Evolutionary conservation across 2,329 filamentous ascomycete species (phyloP).

Genomic region (Fusarium proliferatum): DNA sequence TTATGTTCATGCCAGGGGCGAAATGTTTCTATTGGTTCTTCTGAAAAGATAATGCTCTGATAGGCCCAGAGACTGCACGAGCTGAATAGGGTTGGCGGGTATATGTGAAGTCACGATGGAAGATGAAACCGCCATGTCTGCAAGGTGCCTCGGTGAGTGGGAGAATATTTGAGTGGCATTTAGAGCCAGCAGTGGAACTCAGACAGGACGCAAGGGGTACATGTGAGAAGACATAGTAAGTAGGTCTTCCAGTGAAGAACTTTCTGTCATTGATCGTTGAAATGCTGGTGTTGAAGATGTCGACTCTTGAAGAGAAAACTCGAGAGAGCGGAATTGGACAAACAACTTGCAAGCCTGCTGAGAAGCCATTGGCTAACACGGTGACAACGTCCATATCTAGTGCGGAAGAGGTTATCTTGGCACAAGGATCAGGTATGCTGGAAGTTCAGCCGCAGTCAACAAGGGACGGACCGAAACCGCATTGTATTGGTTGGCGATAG

Average conservation of each 20-base stretch:
- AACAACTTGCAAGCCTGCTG: neutral
- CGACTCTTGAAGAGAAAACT: neutral
- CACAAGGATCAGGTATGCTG: constrained; percentile 1
- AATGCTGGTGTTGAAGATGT: neutral
- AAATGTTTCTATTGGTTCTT: constrained; percentile 21
- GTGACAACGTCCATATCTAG: neutral
- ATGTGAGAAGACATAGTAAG: accelerated
- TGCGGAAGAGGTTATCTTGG: neutral
- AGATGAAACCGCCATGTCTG: constrained; percentile 32
- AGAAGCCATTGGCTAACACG: neutral
- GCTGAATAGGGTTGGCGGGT: constrained; percentile 34
- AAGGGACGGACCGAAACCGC: constrained; percentile 36
- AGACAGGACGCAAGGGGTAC: accelerated
- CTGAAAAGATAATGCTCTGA: neutral
- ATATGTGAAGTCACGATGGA: constrained; percentile 21
- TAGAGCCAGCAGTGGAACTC: neutral
- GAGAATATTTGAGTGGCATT: neutral
- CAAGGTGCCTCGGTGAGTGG: neutral
- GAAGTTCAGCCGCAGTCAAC: constrained; percentile 24
- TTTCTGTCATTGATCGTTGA: neutral
- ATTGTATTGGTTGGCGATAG: constrained; percentile 3
- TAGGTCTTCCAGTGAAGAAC: neutral
- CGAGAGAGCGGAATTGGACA: neutral
- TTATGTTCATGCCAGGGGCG: constrained; percentile 27
- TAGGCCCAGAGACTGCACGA: constrained; percentile 23